phyloP scores from a whole-genome alignment of 2,329 filamentous ascomycete species.

The Talaromyces sp. region DNA sequence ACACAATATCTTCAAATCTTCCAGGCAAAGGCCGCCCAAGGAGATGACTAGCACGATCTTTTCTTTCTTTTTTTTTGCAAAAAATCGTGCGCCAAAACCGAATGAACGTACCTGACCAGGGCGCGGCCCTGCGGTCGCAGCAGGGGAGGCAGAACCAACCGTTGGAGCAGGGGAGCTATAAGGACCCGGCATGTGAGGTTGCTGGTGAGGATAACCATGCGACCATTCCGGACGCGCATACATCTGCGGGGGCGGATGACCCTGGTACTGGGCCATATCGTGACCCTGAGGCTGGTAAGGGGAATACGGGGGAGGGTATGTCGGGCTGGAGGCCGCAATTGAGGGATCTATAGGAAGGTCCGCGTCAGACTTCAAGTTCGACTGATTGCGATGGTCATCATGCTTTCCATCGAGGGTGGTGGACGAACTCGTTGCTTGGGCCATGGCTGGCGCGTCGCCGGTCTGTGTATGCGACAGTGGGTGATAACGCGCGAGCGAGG shows the following conservation, averaged over 20 bases:
- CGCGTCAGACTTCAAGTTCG: conserved; percentile 80
- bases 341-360: conserved; percentile 99
- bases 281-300: conserved; percentile 78
- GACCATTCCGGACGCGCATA: conserved; percentile 45
- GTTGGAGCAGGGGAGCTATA: conserved; percentile 51
- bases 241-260: conserved; percentile 45
- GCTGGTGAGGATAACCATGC: conserved; percentile 42
- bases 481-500: conserved; percentile 66
- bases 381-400: conserved; percentile 67
- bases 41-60: conserved; percentile 14
- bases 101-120: conserved; percentile 58
- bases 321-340: conserved; percentile 88
- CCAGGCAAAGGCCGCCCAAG: conserved; percentile 11
- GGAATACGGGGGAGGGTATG: conserved; percentile 81
- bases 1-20: background rate
- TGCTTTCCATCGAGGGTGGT: conserved; percentile 73
- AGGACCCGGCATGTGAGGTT: conserved; percentile 45
- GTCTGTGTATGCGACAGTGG: conserved; percentile 62
- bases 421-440: conserved; percentile 99
- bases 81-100: conserved; percentile 29
- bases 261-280: conserved; percentile 73
- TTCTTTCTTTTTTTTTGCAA: conserved; percentile 1
- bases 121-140: conserved; percentile 57
- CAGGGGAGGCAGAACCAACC: conserved; percentile 56
- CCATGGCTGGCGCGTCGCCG: conserved; percentile 83